Conservation (phyloP, 108 stramenopile species). For the Stephanodiscus triporus region DNA sequence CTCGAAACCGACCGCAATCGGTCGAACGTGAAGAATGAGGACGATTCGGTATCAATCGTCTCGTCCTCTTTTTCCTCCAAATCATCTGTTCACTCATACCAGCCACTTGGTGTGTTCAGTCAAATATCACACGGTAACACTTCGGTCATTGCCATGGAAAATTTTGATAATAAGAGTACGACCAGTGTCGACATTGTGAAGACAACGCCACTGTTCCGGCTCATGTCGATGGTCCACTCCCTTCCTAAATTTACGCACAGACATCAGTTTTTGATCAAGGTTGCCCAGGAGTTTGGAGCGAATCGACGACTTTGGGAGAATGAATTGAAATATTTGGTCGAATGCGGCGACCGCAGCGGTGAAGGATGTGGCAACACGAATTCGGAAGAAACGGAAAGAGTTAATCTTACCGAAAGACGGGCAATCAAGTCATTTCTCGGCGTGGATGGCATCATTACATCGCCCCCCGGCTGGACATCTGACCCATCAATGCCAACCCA, state of each 20-base stretch:
- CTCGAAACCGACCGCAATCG: background rate
- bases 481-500: conserved; percentile 22
- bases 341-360: conserved; percentile 5
- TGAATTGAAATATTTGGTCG: conserved; percentile 22
- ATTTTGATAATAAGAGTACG: background rate
- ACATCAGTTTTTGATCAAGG: conserved; percentile 21
- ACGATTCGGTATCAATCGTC: conserved; percentile 22
- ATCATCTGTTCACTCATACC: conserved; percentile 30
- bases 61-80: conserved; percentile 27
- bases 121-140: conserved; percentile 19
- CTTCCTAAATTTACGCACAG: conserved; percentile 28
- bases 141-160: conserved; percentile 15
- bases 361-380: background rate
- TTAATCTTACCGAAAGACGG: conserved; percentile 14
- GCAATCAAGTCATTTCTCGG: conserved; percentile 49
- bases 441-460: conserved; percentile 34
- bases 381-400: background rate
- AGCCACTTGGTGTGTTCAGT: conserved; percentile 18
- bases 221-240: conserved; percentile 36
- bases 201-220: conserved; percentile 16
- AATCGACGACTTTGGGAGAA: conserved; percentile 33
- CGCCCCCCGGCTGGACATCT: conserved; percentile 33
- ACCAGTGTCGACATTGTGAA: background rate
- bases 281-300: conserved; percentile 23
- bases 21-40: background rate